A percentile compares a stretch with the other conserved stretches of the same genome.
phyloP scores from a whole-genome alignment of 177 flowering plant species.

The Telopea speciosissima region DNA sequence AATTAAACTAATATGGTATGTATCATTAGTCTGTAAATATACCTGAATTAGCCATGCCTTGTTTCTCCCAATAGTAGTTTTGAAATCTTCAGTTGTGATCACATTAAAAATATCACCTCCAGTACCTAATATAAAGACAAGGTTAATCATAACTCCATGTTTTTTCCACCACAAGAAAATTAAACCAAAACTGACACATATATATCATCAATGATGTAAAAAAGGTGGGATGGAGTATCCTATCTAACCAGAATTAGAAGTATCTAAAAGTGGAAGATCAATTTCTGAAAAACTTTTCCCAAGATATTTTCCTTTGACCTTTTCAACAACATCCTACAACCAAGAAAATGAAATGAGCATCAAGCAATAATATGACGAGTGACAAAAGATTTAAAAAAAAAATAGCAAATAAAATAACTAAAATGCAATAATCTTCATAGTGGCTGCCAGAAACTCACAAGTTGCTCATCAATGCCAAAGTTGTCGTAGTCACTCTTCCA shows the following conservation, averaged over 20 bases:
- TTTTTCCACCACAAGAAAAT: constrained; percentile 1
- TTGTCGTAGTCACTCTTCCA: constrained; percentile 91
- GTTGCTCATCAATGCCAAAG: constrained; percentile 65
- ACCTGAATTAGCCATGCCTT: constrained; percentile 71
- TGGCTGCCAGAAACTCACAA: constrained; percentile 38
- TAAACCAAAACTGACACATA: background rate
- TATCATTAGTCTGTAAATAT: background rate
- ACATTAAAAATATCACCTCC: constrained; percentile 30
- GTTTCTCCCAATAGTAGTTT: constrained; percentile 25
- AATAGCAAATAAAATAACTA: background rate
- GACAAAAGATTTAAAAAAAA: background rate
- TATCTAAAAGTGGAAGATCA: constrained; percentile 51
- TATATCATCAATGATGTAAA: background rate
- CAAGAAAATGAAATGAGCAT: constrained; percentile 7
- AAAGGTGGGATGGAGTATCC: constrained; percentile 1
- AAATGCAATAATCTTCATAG: background rate
- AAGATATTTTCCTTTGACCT: constrained; percentile 32
- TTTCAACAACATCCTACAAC: constrained; percentile 55
- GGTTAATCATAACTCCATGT: constrained; percentile 1
- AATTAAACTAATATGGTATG: background rate
- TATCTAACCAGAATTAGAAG: constrained; percentile 45
- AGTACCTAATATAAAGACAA: constrained; percentile 25
- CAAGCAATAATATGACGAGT: background rate
- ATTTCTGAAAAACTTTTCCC: constrained; percentile 37
- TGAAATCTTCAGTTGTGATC: constrained; percentile 45